Evolutionary conservation across 768 basidiomycete genomes (phyloP), one percentile per base, ranked within the genome.

Genomic region (Porphyrellus cyaneotinctus): DNA sequence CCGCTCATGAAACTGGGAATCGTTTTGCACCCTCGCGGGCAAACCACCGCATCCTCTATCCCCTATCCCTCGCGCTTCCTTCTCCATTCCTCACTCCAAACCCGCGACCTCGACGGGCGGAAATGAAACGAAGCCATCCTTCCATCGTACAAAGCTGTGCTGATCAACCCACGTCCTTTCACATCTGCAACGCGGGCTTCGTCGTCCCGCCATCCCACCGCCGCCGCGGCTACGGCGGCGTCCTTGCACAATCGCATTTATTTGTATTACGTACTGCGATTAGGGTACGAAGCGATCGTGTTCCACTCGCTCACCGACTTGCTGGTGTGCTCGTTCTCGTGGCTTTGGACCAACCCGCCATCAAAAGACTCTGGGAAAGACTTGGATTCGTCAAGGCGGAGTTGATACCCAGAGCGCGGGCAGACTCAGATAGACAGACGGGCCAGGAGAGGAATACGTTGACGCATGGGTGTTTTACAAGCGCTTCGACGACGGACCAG

Each of bases 141-240:
- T 28, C 18, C 37, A 17, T 39, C 44, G 10, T 45, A n/a, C 13
- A 26, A 20, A 7, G 1, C 14, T 10, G 8, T 35, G 14, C 35
- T 28, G 51, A 52, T 39, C 51, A 30, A 22, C 35, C 43, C 49
- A 43, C 49, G 6, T 37, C 17, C 36, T 14, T 42, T 35, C 32
- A 91, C 86, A 88, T 88, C 54, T 92, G 91, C 71, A 97, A 95
- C 61, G 92, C 81, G 5, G 94, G 94, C 3, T 97, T 97, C 70
- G 75, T 95, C 32, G 84, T 94, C 8, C 81, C 86, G 20, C 75
- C 79, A 6, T 61, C 62, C 0, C 81, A 84, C 30, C 78, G 91
- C 23, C 82, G 82, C 3, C 70, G 74, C 32, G 84, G 87, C 28
- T 82, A 87, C 61, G 94, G 93, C 17, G 70, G 72, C 37, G 73